These are phyloP conservation scores for Solanum hybrid DNA, from an alignment of 305 asterid genomes.

Conservation along the genomic window DNA sequence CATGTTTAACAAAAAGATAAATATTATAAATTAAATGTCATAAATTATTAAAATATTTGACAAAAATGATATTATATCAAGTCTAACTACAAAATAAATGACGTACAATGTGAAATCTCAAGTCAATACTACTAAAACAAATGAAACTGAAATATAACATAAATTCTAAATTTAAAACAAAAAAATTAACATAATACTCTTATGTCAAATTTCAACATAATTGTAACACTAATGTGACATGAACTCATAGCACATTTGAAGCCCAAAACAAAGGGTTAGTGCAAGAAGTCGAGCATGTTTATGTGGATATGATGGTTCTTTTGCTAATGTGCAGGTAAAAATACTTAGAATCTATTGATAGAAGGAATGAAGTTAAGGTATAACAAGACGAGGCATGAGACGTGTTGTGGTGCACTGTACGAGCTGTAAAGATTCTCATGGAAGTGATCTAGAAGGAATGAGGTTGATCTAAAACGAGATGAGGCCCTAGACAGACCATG, in stretches of 20 bases:
- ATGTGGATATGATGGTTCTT: neutral
- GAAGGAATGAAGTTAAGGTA: neutral
- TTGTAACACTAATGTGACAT: neutral
- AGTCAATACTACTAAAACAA: neutral
- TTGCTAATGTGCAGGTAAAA: neutral
- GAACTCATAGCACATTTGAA: neutral
- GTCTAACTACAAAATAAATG: neutral
- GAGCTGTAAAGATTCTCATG: neutral
- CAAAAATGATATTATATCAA: neutral
- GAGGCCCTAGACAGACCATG: neutral
- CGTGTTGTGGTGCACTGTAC: neutral
- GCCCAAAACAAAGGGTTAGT: neutral
- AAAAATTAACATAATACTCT: neutral
- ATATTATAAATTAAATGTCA: neutral
- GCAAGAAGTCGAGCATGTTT: neutral
- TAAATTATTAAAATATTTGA: neutral
- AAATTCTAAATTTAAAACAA: neutral
- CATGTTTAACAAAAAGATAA: neutral
- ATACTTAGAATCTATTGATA: neutral
- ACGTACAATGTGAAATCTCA: neutral
- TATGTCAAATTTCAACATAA: neutral
- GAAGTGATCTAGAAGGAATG: neutral
- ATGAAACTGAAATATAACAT: neutral
- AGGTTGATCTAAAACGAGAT: neutral
- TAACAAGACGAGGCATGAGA: neutral